phyloP scores from a whole-genome alignment of 441 rosid genomes.

The Gossypium trilobum region DNA sequence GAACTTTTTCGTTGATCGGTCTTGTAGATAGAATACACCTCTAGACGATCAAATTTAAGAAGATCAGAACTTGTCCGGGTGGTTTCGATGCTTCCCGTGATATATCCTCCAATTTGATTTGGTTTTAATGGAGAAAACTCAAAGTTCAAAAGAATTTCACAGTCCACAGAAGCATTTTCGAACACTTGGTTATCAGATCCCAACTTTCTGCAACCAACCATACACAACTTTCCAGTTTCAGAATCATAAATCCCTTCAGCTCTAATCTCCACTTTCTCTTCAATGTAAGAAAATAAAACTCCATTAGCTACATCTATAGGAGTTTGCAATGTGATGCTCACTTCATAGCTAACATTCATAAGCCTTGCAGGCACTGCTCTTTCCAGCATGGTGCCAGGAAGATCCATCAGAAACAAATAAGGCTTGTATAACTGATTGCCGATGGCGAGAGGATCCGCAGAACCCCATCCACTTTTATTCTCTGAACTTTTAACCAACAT shows the following conservation, averaged over 20 bases:
- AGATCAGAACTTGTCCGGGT: slow-evolving; percentile 16
- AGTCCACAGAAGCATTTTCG: slow-evolving; percentile 16
- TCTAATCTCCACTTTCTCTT: slow-evolving; percentile 17
- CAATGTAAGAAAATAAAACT: neutral
- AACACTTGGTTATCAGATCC: neutral
- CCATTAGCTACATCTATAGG: too few relatives aligned
- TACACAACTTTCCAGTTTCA: slow-evolving; percentile 16
- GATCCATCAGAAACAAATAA: neutral
- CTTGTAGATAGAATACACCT: slow-evolving; percentile 11
- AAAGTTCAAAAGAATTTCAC: slow-evolving; percentile 26
- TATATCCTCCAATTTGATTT: slow-evolving; percentile 3
- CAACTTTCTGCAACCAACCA: slow-evolving; percentile 22
- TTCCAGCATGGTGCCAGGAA: neutral
- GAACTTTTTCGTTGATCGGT: neutral
- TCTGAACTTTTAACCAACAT: slow-evolving; percentile 7
- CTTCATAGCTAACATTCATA: slow-evolving; percentile 26
- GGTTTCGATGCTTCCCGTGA: slow-evolving; percentile 31
- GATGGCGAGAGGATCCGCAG: slow-evolving; percentile 22
- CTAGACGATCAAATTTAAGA: slow-evolving; percentile 22
- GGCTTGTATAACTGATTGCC: slow-evolving; percentile 10
- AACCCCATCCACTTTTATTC: slow-evolving; percentile 15
- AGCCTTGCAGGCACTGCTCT: neutral
- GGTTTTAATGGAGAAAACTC: slow-evolving; percentile 23
- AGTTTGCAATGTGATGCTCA: neutral
- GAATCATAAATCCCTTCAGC: slow-evolving; percentile 38